These are phyloP conservation scores for Aureobasidium subglaciale DNA, from an alignment of 2,329 filamentous ascomycete genomes.

Conservation along the genomic window DNA sequence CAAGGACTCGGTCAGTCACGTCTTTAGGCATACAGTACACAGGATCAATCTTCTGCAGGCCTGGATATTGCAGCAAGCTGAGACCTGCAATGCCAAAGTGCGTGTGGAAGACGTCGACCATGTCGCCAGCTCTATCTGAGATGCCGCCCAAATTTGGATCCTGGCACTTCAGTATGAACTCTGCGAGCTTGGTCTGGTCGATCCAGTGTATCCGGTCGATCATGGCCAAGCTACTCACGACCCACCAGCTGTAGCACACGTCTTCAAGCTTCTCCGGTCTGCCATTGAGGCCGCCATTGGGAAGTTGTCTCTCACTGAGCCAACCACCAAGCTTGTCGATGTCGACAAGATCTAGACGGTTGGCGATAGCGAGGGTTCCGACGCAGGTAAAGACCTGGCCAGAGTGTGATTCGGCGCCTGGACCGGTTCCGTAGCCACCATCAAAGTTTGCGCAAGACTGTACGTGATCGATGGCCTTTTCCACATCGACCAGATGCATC, in stretches of 20 bases:
- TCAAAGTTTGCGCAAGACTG: conserved; percentile 85
- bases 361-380: conserved; percentile 76
- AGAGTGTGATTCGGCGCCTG: conserved; percentile 88
- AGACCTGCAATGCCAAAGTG: conserved; percentile 82
- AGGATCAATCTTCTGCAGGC: conserved; percentile 73
- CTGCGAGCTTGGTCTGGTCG: conserved; percentile 67
- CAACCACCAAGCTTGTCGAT: conserved; percentile 72
- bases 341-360: conserved; percentile 73
- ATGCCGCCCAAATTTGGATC: conserved; percentile 79
- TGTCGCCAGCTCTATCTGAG: conserved; percentile 82
- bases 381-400: conserved; percentile 95
- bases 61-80: conserved; percentile 72
- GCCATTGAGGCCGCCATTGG: conserved; percentile 84
- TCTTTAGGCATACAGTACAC: conserved; percentile 49
- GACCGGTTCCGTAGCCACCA: conserved; percentile 82
- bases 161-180: conserved; percentile 83
- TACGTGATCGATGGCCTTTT: conserved; percentile 73
- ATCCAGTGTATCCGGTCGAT: conserved; percentile 89
- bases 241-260: conserved; percentile 99
- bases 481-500: conserved; percentile 66
- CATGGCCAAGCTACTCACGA: conserved; percentile 84
- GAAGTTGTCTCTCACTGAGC: conserved; percentile 87
- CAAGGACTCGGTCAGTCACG: conserved; percentile 8
- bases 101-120: conserved; percentile 97
- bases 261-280: conserved; percentile 93